Conservation (phyloP, 148 eudicot genomes). For the Fagopyrum homotropicum region DNA sequence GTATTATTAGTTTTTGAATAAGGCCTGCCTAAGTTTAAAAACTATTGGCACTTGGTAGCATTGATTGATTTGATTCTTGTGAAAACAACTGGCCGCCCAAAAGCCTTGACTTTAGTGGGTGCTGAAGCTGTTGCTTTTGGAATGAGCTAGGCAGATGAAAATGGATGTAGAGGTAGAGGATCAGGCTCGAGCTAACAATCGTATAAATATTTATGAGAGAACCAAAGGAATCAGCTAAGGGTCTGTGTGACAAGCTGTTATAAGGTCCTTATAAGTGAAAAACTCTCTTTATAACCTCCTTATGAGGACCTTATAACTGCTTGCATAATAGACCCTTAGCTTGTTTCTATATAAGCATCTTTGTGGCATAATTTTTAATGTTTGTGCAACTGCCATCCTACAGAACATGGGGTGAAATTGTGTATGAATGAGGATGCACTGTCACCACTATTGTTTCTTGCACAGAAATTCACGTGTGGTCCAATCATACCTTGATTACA, state of each 20-base stretch:
- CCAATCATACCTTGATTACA: background rate
- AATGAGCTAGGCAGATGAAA: constrained; percentile 1
- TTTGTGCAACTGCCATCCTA: constrained; percentile 6
- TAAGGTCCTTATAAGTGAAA: too few species aligned
- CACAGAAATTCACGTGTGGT: background rate
- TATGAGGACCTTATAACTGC: background rate
- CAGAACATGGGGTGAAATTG: background rate
- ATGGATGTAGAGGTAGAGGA: constrained; percentile 2
- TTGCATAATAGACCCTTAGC: background rate
- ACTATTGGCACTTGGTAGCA: background rate
- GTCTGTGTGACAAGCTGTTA: too few species aligned
- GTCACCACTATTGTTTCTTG: constrained; percentile 2
- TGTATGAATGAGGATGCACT: background rate
- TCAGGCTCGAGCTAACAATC: background rate
- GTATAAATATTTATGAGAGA: background rate
- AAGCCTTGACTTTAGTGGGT: background rate
- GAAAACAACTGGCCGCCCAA: background rate
- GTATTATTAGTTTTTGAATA: background rate
- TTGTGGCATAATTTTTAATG: background rate
- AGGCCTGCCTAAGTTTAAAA: background rate
- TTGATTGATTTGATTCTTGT: background rate
- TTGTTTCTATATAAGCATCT: background rate
- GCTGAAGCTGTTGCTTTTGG: background rate
- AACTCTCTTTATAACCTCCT: background rate
- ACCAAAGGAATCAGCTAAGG: background rate